These are phyloP conservation scores for Acer yangbiense DNA, from an alignment of 345 rosid species.

Conservation along the genomic window DNA sequence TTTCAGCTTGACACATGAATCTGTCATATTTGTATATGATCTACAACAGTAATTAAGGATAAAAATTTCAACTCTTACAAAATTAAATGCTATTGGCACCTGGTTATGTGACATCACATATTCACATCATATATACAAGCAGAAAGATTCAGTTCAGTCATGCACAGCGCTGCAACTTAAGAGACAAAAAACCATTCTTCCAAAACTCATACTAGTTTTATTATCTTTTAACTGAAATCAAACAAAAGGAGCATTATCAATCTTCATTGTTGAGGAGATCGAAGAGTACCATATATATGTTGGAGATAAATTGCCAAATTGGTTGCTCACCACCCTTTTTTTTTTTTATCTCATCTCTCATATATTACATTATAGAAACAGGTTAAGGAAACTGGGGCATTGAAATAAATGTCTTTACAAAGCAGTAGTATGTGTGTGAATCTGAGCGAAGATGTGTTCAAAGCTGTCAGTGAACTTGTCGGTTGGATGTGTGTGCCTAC, in stretches of 20 bases:
- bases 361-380: background rate
- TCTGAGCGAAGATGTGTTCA: slow-evolving; percentile 34
- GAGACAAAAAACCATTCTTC: background rate
- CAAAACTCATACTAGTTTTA: no score
- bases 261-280: no score
- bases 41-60: background rate
- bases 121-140: no score
- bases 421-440: slow-evolving; percentile 15
- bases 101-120: background rate
- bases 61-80: background rate
- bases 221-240: no score
- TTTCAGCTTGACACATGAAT: background rate
- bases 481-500: slow-evolving; percentile 40
- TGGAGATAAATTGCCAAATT: no score
- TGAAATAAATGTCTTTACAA: background rate
- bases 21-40: background rate
- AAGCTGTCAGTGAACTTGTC: slow-evolving; percentile 36
- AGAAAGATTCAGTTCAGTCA: background rate
- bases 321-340: no score
- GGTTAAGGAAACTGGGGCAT: background rate
- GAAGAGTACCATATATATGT: no score
- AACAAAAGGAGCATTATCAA: no score
- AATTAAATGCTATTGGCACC: background rate
- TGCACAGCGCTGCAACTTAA: background rate
- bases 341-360: background rate